Base-by-base conservation (phyloP, 2,329 filamentous ascomycete species). In the Cladobotryum mycophilum region DNA sequence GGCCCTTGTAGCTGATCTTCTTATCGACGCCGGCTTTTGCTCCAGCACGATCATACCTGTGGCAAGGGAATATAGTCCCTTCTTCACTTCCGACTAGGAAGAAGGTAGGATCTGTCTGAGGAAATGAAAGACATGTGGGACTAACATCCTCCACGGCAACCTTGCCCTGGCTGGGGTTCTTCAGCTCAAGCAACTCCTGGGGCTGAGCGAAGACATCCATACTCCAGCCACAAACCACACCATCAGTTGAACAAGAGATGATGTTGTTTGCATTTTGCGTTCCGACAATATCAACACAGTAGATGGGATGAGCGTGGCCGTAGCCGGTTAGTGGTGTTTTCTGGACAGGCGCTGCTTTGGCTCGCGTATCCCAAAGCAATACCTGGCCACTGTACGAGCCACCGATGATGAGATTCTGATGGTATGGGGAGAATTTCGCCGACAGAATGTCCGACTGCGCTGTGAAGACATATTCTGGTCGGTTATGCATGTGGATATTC, bases 191-290 rank as follows among this genome's bases (percentile, higher is more conserved):
- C 49, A 90, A 85, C 72, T 99, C 93, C 69, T 97, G 92, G 1
- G 93, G 93, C 68, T 96, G 89, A 1, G 92, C 89, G 54, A 99
- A 87, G 82, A 99, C 97, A 67, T 99, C 95, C 56, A 96, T 89
- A 49, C 88, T 91, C 93, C 93, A 99, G 44, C 91, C 89, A 68
- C 93, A 99, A 40, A 97, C 89, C 9, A 95, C 89, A 49, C 93
- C 93, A 64, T 99, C 93, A 1, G 93, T 99, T 1, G 90, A 96
- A 66, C 89, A 92, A 34, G 91, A 96, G 60, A 99, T 88, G 65
- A 99, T 96, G 68, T 97, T 99, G 73, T 96, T 96, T 53, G 93
- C 93, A 67, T 99, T 99, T 65, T 97, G 93, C 1, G 95, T 99
- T 56, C 93, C 93, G 45, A 99, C 89, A 49, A 99, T 95, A 55